Evolutionary conservation across 2,329 filamentous ascomycete genomes (phyloP).

Genomic region (Ceratocystiopsis brevicomis): DNA sequence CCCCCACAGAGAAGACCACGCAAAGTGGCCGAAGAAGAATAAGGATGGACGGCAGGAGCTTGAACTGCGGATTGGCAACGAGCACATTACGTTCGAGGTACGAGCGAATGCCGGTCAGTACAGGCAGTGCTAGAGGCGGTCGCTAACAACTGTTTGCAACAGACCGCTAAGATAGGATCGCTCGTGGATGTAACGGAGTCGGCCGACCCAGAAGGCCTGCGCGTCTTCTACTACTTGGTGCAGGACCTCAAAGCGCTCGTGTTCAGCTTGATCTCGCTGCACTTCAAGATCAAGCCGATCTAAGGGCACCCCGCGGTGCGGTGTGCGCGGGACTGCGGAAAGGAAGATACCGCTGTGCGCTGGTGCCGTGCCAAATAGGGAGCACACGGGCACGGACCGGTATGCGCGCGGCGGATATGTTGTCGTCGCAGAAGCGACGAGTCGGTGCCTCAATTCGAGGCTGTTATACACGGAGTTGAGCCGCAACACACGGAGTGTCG

Average conservation of each 20-base stretch:
- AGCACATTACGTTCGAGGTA: constrained; percentile 84
- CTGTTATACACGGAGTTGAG: no score
- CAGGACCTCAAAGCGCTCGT: constrained; percentile 94
- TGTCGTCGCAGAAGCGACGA: no score
- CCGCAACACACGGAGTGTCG: no score
- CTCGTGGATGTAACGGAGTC: constrained; percentile 93
- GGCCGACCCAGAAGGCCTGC: constrained; percentile 81
- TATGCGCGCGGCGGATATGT: no score
- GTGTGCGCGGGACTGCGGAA: no score
- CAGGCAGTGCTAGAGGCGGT: no score
- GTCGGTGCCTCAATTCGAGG: no score
- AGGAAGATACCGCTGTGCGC: no score
- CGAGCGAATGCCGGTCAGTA: no score
- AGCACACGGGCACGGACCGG: no score
- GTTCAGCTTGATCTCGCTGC: constrained; percentile 86
- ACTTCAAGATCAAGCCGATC: constrained; percentile 89
- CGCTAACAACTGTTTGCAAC: no score
- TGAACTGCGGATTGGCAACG: constrained; percentile 80
- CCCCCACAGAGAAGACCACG: constrained; percentile 68
- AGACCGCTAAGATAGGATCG: constrained; percentile 94
- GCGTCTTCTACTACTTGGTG: constrained; percentile 96
- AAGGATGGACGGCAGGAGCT: constrained; percentile 95
- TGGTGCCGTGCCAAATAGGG: no score
- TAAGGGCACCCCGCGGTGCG: constrained; percentile 13
- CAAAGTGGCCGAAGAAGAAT: constrained; percentile 98